Evolutionary conservation across 83 land plant genomes (phyloP).

Genomic region (Picea abies): DNA sequence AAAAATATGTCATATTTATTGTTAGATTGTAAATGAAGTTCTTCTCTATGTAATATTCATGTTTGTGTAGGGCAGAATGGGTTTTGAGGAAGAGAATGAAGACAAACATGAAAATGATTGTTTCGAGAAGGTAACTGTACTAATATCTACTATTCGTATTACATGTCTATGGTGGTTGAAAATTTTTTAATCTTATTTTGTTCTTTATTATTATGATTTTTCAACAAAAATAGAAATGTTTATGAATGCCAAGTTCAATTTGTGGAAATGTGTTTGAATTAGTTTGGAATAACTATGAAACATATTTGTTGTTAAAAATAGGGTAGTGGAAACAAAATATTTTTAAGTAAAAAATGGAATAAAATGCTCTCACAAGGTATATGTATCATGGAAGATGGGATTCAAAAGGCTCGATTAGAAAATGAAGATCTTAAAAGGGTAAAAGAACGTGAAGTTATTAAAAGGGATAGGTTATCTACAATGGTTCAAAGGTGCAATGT

Average conservation of each 20-base stretch:
- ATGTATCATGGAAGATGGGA: conserved; percentile 1
- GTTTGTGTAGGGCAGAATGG: not conserved
- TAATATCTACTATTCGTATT: not conserved
- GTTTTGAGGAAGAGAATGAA: conserved; percentile 1
- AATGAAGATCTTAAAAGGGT: too few species aligned
- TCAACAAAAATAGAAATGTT: not conserved
- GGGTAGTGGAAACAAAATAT: conserved; percentile 12
- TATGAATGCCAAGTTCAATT: not conserved
- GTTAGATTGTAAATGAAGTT: too few species aligned
- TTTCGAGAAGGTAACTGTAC: conserved; percentile 10
- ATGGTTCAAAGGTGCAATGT: too few species aligned
- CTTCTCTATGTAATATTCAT: too few species aligned
- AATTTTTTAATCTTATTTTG: not conserved
- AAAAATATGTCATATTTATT: too few species aligned
- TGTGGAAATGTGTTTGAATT: not conserved
- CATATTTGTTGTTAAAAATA: not conserved
- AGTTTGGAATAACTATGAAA: not conserved
- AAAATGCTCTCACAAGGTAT: conserved; percentile 9
- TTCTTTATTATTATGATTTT: not conserved
- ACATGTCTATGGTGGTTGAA: not conserved
- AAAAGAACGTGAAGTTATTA: too few species aligned
- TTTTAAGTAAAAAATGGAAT: conserved; percentile 2
- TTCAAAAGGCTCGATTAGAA: conserved; percentile 3
- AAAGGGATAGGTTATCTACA: not conserved
- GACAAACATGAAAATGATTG: not conserved